These are phyloP conservation scores for Alternaria gaisen DNA, from an alignment of 2,329 filamentous ascomycete species.

Conservation along the genomic window DNA sequence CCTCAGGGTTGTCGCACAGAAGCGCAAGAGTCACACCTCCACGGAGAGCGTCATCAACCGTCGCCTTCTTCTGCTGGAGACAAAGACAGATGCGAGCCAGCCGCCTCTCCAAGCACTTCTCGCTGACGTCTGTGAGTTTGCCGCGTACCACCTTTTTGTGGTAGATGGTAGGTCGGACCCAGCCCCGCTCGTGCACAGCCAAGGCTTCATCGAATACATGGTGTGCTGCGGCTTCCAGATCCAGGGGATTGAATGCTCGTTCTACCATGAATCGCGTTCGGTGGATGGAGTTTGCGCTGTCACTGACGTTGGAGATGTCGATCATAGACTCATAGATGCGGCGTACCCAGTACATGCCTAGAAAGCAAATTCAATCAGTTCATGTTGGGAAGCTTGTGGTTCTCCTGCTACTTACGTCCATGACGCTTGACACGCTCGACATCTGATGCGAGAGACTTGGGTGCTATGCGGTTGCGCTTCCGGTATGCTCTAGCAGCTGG, in stretches of 20 bases:
- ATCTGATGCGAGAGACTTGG: constrained; percentile 27
- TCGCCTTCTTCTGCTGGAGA: constrained; percentile 34
- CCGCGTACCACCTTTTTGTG: constrained; percentile 38
- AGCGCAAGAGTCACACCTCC: constrained; percentile 36
- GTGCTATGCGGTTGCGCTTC: constrained; percentile 18
- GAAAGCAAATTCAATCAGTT: constrained; percentile 4
- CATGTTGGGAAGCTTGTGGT: neutral
- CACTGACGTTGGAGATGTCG: constrained; percentile 27
- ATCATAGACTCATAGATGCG: constrained; percentile 44
- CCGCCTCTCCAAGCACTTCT: constrained; percentile 29
- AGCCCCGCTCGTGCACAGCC: constrained; percentile 39
- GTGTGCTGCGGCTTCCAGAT: constrained; percentile 43
- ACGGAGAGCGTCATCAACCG: constrained; percentile 37
- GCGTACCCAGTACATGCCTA: constrained; percentile 42
- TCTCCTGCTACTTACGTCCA: constrained; percentile 26
- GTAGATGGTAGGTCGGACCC: constrained; percentile 29
- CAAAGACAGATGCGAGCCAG: constrained; percentile 32
- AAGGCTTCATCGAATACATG: constrained; percentile 39
- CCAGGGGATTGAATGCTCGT: constrained; percentile 16
- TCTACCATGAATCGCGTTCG: constrained; percentile 26
- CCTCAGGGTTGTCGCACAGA: constrained; percentile 38
- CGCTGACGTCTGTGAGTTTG: constrained; percentile 26
- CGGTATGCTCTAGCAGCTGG: constrained; percentile 31
- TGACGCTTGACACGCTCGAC: constrained; percentile 30
- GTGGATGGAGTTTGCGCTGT: constrained; percentile 26